Percentiles rank a stretch among this genome's conserved stretches.
These are phyloP conservation scores for Artemisia tridentata DNA, from an alignment of 129 eudicot genomes.

Conservation along the genomic window DNA sequence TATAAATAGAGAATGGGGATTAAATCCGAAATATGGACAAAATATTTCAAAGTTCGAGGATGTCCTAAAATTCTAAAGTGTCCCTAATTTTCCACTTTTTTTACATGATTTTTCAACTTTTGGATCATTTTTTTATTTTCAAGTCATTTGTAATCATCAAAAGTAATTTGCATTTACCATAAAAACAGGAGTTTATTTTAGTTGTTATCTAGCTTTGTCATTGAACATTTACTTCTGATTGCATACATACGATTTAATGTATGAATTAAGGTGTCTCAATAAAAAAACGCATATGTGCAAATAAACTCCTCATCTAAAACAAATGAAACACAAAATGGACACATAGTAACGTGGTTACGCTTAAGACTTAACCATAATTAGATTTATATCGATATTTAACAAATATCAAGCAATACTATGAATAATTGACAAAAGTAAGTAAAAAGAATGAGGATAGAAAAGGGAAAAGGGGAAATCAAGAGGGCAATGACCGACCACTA, in stretches of 20 bases:
- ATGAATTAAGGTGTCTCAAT: no score
- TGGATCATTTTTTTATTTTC: background rate
- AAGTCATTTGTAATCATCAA: slow-evolving; percentile 1
- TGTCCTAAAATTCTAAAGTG: background rate
- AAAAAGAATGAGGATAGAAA: slow-evolving; percentile 25
- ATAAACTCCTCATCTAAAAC: no score
- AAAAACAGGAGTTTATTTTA: background rate
- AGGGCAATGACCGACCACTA: slow-evolving; percentile 32
- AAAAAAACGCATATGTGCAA: no score
- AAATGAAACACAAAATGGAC: no score
- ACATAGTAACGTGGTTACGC: no score
- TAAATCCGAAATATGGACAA: slow-evolving; percentile 6
- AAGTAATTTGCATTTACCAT: slow-evolving; percentile 10
- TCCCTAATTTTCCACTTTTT: slow-evolving; percentile 10
- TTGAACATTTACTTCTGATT: no score
- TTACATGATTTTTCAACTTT: slow-evolving; percentile 15
- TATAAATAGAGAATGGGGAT: background rate
- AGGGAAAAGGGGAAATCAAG: background rate
- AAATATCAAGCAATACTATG: background rate
- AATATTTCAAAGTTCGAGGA: slow-evolving; percentile 8
- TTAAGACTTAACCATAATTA: no score
- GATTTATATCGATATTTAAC: no score
- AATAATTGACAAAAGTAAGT: slow-evolving; percentile 18
- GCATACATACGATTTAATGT: no score
- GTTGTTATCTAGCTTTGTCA: background rate